Percentiles rank a stretch among this genome's conserved stretches.
phyloP scores from a whole-genome alignment of 495 filamentous ascomycete species.

The Aspergillus diversus region DNA sequence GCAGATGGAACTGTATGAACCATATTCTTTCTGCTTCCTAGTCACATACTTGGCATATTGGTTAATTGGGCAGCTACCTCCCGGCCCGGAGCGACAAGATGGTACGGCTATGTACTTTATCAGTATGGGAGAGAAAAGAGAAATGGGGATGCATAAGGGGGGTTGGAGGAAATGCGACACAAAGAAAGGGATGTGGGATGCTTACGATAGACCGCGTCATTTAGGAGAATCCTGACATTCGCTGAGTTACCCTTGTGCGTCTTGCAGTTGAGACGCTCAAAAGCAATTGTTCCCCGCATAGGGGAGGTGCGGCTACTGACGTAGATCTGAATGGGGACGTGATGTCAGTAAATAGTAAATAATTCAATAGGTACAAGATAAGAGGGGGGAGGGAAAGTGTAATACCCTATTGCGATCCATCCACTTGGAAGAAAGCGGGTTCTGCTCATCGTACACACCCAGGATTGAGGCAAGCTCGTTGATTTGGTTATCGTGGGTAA shows the following conservation, averaged over 20 bases:
- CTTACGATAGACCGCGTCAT: conserved; percentile 57
- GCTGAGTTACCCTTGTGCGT: conserved; percentile 19
- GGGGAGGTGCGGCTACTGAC: conserved; percentile 48
- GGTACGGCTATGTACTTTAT: conserved; percentile 29
- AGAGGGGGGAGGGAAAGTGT: conserved; percentile 32
- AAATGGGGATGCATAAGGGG: not conserved
- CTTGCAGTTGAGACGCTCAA: conserved; percentile 53
- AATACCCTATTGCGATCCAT: conserved; percentile 26
- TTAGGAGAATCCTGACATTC: conserved; percentile 51
- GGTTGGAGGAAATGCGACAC: no score
- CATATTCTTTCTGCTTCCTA: conserved; percentile 45
- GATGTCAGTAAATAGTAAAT: not conserved
- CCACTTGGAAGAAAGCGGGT: conserved; percentile 34
- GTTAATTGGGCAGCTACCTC: conserved; percentile 46
- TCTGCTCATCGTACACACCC: conserved; percentile 56
- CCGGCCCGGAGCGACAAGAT: conserved; percentile 49
- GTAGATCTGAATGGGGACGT: conserved; percentile 37
- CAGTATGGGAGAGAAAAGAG: not conserved
- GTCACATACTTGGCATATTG: conserved; percentile 49
- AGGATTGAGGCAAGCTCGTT: conserved; percentile 56
- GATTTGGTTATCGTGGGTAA: conserved; percentile 63
- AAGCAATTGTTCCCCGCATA: conserved; percentile 59
- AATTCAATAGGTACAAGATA: conserved; percentile 12
- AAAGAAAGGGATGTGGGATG: not conserved
- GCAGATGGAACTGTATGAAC: conserved; percentile 48